Evolutionary conservation across 495 filamentous ascomycete genomes (phyloP).

Genomic region (Penicillium angulare): DNA sequence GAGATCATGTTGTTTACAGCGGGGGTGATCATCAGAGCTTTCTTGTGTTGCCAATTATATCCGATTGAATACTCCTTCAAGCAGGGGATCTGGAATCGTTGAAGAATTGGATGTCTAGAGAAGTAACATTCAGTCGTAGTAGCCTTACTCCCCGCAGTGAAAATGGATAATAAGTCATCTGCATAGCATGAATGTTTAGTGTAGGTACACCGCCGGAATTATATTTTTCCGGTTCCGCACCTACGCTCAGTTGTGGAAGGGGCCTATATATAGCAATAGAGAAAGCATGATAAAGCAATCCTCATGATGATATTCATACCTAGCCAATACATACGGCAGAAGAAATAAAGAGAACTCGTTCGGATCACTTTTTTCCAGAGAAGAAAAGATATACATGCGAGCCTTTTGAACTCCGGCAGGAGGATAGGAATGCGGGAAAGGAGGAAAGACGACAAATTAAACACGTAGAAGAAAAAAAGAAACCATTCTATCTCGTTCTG

Average conservation of each 20-base stretch:
- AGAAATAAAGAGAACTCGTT: background rate
- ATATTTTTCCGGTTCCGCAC: too few relatives aligned
- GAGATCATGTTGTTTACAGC: constrained; percentile 10
- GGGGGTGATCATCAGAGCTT: constrained; percentile 16
- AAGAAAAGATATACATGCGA: constrained; percentile 22
- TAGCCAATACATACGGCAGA: background rate
- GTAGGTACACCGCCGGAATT: too few relatives aligned
- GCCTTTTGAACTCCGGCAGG: background rate
- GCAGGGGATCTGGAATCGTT: too few relatives aligned
- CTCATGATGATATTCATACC: background rate
- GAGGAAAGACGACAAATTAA: constrained; percentile 20
- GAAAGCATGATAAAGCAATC: background rate
- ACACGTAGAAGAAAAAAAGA: constrained; percentile 19
- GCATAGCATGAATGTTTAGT: too few relatives aligned
- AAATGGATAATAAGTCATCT: too few relatives aligned
- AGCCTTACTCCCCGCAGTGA: too few relatives aligned
- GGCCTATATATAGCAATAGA: too few relatives aligned
- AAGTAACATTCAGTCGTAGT: too few relatives aligned
- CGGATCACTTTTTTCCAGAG: constrained; percentile 2
- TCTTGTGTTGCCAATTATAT: background rate
- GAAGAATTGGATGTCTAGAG: too few relatives aligned
- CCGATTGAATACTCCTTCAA: too few relatives aligned
- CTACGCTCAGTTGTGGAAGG: too few relatives aligned
- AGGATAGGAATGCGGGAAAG: constrained; percentile 10
- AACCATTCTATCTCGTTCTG: constrained; percentile 32